Evolutionary conservation across 805 yeast species (phyloP).

Genomic region (Teunomyces cretensis): DNA sequence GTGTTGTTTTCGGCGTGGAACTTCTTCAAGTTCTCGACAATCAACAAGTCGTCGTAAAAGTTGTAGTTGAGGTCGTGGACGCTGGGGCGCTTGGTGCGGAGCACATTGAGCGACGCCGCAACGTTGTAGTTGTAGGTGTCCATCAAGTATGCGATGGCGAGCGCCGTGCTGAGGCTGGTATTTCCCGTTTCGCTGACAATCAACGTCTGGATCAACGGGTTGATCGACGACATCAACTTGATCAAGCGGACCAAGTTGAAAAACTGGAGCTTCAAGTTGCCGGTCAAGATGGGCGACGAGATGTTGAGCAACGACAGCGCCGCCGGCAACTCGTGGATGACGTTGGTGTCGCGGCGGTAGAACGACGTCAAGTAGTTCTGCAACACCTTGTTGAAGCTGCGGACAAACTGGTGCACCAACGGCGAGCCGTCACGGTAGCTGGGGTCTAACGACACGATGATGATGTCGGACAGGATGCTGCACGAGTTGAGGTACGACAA

Average conservation of each 20-base stretch:
- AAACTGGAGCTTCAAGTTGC: constrained; percentile 35
- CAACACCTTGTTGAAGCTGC: constrained; percentile 31
- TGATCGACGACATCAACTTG: constrained; percentile 33
- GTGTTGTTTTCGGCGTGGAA: constrained; percentile 32
- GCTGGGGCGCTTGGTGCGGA: constrained; percentile 19
- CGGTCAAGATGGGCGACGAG: constrained; percentile 36
- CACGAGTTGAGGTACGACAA: constrained; percentile 20
- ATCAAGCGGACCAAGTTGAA: constrained; percentile 37
- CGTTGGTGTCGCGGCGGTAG: constrained; percentile 27
- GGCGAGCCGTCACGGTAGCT: constrained; percentile 22
- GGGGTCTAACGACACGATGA: constrained; percentile 39
- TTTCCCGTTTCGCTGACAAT: constrained; percentile 33
- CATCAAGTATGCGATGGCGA: constrained; percentile 39
- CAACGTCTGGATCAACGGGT: constrained; percentile 29
- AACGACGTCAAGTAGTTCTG: constrained; percentile 40
- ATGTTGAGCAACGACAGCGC: constrained; percentile 22
- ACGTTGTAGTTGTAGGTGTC: constrained; percentile 38
- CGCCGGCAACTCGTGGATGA: constrained; percentile 31
- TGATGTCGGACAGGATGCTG: constrained; percentile 26
- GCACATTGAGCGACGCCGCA: constrained; percentile 24
- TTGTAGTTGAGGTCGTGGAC: constrained; percentile 26
- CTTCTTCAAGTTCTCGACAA: constrained; percentile 40
- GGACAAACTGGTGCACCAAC: constrained; percentile 24
- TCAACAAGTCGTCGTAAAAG: constrained; percentile 39
- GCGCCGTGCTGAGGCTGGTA: constrained; percentile 27